A percentile compares a stretch with the other conserved stretches of the same genome.
Evolutionary conservation across 371 early-diverging fungal species (phyloP).

Genomic region (Mucor circinelloides): DNA sequence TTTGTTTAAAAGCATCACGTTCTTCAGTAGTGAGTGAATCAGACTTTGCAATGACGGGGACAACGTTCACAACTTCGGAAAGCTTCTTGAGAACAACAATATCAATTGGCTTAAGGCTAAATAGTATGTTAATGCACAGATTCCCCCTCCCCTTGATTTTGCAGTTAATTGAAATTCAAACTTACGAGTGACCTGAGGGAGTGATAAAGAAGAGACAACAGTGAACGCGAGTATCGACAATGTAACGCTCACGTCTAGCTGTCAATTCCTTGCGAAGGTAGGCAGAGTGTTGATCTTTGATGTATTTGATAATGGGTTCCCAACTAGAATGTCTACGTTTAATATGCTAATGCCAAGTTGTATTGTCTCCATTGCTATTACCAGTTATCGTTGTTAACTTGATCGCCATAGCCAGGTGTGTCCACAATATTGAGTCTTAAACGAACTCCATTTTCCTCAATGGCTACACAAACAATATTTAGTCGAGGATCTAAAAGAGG

Average conservation of each 20-base stretch:
- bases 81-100: constrained; percentile 74
- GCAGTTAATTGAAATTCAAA: neutral
- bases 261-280: constrained; percentile 89
- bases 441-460: constrained; percentile 86
- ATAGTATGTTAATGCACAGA: neutral
- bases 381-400: constrained; percentile 91
- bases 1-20: constrained; percentile 70
- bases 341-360: neutral
- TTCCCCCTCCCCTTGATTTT: neutral
- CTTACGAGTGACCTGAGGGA: constrained; percentile 76
- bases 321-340: constrained; percentile 52
- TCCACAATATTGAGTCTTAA: constrained; percentile 84
- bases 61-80: constrained; percentile 76
- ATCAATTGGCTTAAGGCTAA: constrained; percentile 78
- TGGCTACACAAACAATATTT: constrained; percentile 42
- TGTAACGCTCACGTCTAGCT: constrained; percentile 81
- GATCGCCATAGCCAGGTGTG: constrained; percentile 81
- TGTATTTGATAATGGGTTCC: constrained; percentile 89
- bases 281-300: constrained; percentile 90
- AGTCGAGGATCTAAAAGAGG: neutral
- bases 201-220: constrained; percentile 79
- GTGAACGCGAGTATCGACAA: constrained; percentile 85
- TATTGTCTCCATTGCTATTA: constrained; percentile 17
- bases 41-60: constrained; percentile 88
- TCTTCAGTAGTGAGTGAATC: constrained; percentile 84